Evolutionary conservation across 495 filamentous ascomycete species (phyloP), one percentile per base, ranked within the genome.

Genomic region (Xylaria cubensis): DNA sequence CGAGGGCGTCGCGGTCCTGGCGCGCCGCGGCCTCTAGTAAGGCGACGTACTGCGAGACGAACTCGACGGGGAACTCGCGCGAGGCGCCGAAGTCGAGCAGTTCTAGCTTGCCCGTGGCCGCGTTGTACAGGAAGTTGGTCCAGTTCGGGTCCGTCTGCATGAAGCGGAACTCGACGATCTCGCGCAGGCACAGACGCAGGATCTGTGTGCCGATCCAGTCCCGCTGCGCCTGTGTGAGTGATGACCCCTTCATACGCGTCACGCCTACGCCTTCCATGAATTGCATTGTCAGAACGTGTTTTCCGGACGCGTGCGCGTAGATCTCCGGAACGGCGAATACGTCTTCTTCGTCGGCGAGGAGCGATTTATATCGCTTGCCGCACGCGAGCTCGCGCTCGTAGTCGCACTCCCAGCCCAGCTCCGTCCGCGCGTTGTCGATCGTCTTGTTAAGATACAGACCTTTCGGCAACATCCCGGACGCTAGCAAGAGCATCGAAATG

Each of bases 81-180:
- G 92, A 93, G 39, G 96, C 96, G 72, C 96, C 96, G 78, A 99
- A 99, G 80, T 99, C 96, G 62, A 99, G 90, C 13, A 99, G 90
- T 81, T 98, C 95, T 7, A 99, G 89, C 75, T 89, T 92, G 66
- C 90, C 82, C 2, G 88, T 90, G 9, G 82, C 65, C 0, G 87
- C 81, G 78, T 99, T 97, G 85, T 93, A 98, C 36, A 98, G 84
- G 84, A 99, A 99, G 79, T 99, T 99, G n/a, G 97, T 98, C 96
- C 97, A 99, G 85, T 99, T 99, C 24, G 96, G 96, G 82, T 99
- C 96, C 34, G 96, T 98, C 82, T 99, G 96, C 96, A 99, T 99
- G 85, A 96, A 99, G 55, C 85, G 88, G 86, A 97, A 99, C 75
- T 97, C 93, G 67, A 88, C 89, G 76, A 98, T 94, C 80, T 99